A percentile compares a stretch with the other conserved stretches of the same genome.
These are phyloP conservation scores for Talaromyces trachyspermus DNA, from an alignment of 495 filamentous ascomycete genomes.

Conservation along the genomic window DNA sequence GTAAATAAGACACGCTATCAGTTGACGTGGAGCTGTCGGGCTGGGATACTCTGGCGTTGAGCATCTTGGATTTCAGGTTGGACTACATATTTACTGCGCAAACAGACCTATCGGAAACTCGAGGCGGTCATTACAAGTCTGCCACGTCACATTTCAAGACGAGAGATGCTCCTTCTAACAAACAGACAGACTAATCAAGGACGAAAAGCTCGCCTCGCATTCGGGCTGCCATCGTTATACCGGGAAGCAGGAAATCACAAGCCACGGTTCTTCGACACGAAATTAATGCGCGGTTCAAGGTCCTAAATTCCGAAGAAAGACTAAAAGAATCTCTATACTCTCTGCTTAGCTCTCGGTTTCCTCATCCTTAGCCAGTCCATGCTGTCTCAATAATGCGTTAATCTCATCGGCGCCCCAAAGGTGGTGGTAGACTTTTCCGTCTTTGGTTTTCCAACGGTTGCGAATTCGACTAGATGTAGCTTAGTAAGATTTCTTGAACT, in stretches of 20 bases:
- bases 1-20: slow-evolving; percentile 1
- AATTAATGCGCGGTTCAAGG: not conserved
- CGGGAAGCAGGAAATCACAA: not conserved
- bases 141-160: not conserved
- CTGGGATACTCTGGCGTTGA: not conserved
- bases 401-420: slow-evolving; percentile 98
- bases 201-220: too few relatives aligned
- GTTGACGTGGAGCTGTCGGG: slow-evolving; percentile 1
- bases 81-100: slow-evolving; percentile 5
- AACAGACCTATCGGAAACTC: slow-evolving; percentile 2
- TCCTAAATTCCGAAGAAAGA: not conserved
- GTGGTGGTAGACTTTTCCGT: slow-evolving; percentile 94
- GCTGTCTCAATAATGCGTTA: slow-evolving; percentile 84
- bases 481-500: not conserved
- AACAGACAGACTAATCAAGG: too few relatives aligned
- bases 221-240: too few relatives aligned
- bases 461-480: slow-evolving; percentile 74
- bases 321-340: slow-evolving; percentile 29
- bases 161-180: not conserved
- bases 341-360: slow-evolving; percentile 62
- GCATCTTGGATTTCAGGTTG: slow-evolving; percentile 4
- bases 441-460: slow-evolving; percentile 92
- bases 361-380: slow-evolving; percentile 86
- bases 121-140: not conserved
- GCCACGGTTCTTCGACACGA: not conserved